Percentiles rank a stretch among this genome's conserved stretches.
These are phyloP conservation scores for Thecaphora thlaspeos DNA, from an alignment of 1,284 basidiomycete genomes.

Conservation along the genomic window DNA sequence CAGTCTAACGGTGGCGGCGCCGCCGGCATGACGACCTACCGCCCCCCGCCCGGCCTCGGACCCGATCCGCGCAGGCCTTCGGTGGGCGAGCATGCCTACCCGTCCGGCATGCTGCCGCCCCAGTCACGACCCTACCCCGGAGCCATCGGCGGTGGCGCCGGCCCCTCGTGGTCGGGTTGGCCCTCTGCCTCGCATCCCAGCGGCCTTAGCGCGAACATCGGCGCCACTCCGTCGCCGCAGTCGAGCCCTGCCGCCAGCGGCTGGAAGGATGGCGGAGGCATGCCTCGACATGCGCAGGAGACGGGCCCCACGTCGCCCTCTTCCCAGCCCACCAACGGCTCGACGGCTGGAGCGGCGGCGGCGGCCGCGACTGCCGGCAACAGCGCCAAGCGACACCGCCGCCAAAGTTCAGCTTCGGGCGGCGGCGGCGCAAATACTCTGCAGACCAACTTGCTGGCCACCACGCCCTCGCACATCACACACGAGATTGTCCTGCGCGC, in stretches of 20 bases:
- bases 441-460: conserved; percentile 30
- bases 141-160: neutral
- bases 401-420: conserved; percentile 22
- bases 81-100: neutral
- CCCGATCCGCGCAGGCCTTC: conserved; percentile 16
- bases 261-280: conserved; percentile 18
- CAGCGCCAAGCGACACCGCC: conserved; percentile 26
- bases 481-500: conserved; percentile 41
- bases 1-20: neutral
- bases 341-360: no score
- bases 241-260: conserved; percentile 1
- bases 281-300: conserved; percentile 4
- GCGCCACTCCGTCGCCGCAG: neutral
- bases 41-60: conserved; percentile 5
- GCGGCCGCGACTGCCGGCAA: no score
- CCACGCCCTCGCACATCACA: conserved; percentile 35
- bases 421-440: conserved; percentile 6
- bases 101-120: conserved; percentile 1
- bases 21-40: conserved; percentile 30
- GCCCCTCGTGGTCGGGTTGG: neutral
- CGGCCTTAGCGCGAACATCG: neutral
- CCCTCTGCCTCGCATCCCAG: neutral
- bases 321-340: conserved; percentile 19
- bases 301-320: conserved; percentile 16
- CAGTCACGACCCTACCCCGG: neutral